These are phyloP conservation scores for Leccinum barrowsii DNA, from an alignment of 768 basidiomycete species.

Conservation along the genomic window DNA sequence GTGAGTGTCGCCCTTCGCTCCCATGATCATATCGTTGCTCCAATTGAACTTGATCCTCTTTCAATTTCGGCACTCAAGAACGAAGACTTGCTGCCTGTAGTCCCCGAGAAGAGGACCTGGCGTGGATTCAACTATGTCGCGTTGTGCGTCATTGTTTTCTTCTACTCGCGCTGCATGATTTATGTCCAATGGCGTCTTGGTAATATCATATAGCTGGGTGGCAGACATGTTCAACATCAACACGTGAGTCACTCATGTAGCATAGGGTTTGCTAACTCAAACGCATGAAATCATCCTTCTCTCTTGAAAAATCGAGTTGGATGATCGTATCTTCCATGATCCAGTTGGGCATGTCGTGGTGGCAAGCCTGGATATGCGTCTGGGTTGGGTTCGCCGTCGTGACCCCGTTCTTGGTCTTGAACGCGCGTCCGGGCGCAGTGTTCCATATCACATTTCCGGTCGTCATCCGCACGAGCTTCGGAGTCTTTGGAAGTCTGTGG, in stretches of 20 bases:
- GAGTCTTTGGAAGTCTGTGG: conserved; percentile 76
- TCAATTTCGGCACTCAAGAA: conserved; percentile 42
- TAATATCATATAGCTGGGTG: conserved; percentile 53
- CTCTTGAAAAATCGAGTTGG: conserved; percentile 42
- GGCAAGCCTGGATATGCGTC: conserved; percentile 82
- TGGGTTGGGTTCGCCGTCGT: conserved; percentile 61
- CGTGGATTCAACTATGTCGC: conserved; percentile 60
- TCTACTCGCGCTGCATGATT: neutral
- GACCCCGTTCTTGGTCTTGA: conserved; percentile 70
- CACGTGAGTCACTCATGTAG: conserved; percentile 44
- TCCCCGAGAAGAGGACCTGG: conserved; percentile 63
- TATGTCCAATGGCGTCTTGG: neutral
- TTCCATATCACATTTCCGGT: conserved; percentile 78
- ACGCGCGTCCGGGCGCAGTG: conserved; percentile 73
- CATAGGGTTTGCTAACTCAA: neutral
- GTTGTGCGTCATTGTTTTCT: conserved; percentile 41
- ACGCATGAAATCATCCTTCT: conserved; percentile 1
- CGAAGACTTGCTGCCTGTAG: conserved; percentile 69
- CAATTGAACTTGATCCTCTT: neutral
- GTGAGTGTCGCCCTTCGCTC: conserved; percentile 33
- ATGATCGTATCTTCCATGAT: conserved; percentile 78
- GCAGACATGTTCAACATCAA: conserved; percentile 79
- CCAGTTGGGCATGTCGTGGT: conserved; percentile 71
- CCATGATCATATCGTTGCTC: neutral
- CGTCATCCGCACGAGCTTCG: conserved; percentile 73